phyloP scores from a whole-genome alignment of 352 stramenopile genomes.

The Globisporangium megalacanthum region DNA sequence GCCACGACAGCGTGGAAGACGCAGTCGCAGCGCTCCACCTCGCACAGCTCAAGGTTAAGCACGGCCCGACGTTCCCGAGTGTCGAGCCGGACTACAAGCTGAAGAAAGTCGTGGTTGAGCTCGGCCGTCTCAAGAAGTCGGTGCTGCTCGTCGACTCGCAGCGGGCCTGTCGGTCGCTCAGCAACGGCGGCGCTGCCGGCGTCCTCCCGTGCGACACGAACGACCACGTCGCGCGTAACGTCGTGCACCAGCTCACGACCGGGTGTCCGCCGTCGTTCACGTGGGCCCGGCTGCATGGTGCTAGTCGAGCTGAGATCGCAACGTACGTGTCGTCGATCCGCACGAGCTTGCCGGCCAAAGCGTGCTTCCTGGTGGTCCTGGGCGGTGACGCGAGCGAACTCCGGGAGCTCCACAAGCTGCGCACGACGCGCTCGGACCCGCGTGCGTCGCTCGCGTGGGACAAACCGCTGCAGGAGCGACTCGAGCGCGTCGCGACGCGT shows the following conservation, averaged over 20 bases:
- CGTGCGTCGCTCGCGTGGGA: slow-evolving; percentile 76
- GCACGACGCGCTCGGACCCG: slow-evolving; percentile 68
- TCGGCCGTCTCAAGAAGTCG: slow-evolving; percentile 66
- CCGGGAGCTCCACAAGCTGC: slow-evolving; percentile 69
- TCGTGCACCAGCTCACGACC: slow-evolving; percentile 77
- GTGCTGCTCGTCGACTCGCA: slow-evolving; percentile 71
- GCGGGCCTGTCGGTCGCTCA: slow-evolving; percentile 55
- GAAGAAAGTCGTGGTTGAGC: slow-evolving; percentile 77
- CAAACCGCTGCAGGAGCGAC: slow-evolving; percentile 53
- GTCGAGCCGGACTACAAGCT: slow-evolving; percentile 68
- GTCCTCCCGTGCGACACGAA: slow-evolving; percentile 51
- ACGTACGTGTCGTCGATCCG: slow-evolving; percentile 30
- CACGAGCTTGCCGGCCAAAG: slow-evolving; percentile 38
- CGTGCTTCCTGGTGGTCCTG: slow-evolving; percentile 55
- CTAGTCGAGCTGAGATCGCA: slow-evolving; percentile 37
- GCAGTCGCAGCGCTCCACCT: slow-evolving; percentile 72
- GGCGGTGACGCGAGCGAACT: slow-evolving; percentile 46
- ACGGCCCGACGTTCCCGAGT: slow-evolving; percentile 63
- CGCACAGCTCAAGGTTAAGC: slow-evolving; percentile 29
- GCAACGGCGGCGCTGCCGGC: slow-evolving; percentile 50
- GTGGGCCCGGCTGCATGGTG: slow-evolving; percentile 54
- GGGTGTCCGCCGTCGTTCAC: slow-evolving; percentile 78
- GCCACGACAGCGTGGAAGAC: slow-evolving; percentile 82
- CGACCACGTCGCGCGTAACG: slow-evolving; percentile 37
- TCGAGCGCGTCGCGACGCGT: slow-evolving; percentile 39